phyloP scores from a whole-genome alignment of 2,329 filamentous ascomycete species.

The Trichophyton verrucosum region DNA sequence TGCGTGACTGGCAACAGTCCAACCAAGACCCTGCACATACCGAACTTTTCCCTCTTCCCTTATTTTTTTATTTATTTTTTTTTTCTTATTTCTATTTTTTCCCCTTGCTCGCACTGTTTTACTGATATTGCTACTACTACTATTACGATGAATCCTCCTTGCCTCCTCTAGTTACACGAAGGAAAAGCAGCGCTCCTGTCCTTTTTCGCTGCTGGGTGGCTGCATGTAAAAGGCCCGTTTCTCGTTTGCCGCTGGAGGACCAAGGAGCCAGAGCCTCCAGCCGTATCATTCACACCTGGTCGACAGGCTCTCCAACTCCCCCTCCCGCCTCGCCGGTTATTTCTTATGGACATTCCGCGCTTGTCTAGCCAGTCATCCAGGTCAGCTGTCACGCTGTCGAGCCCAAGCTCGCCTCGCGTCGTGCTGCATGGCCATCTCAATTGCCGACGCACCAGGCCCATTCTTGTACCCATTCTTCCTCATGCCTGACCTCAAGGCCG shows the following conservation, averaged over 20 bases:
- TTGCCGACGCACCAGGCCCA: constrained; percentile 28
- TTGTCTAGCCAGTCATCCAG: constrained; percentile 24
- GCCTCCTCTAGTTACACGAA: constrained; percentile 2
- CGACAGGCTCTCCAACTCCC: background rate
- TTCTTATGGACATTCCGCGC: constrained; percentile 27
- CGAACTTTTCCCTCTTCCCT: background rate
- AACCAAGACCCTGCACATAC: background rate
- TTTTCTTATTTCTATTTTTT: background rate
- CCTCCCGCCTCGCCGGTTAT: constrained; percentile 4
- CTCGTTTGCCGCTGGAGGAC: background rate
- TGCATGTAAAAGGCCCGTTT: background rate
- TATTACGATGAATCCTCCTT: background rate
- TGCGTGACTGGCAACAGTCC: background rate
- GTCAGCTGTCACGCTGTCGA: constrained; percentile 22
- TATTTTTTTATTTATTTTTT: background rate
- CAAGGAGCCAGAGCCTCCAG: background rate
- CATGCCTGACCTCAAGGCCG: constrained; percentile 24
- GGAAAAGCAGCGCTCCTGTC: background rate
- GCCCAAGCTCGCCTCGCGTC: constrained; percentile 17
- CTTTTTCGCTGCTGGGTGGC: background rate
- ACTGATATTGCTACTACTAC: background rate
- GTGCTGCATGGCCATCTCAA: constrained; percentile 32
- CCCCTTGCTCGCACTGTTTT: background rate
- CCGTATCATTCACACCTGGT: background rate
- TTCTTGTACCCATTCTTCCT: constrained; percentile 25